Conservation (phyloP, 306 rosid genomes). For the Notholithocarpus densiflorus region DNA sequence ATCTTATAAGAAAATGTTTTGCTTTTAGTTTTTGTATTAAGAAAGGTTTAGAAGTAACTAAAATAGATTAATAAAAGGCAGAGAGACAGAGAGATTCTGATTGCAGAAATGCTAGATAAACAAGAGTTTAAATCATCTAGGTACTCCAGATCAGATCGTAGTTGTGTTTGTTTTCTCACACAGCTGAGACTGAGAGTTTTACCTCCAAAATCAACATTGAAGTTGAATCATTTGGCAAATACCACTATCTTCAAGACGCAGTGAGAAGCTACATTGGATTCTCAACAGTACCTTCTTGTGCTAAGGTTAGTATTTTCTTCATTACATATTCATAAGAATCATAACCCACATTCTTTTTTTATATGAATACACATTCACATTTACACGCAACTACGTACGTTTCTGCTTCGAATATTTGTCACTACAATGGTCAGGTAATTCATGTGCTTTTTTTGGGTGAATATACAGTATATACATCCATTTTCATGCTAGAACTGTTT, state of each 20-base stretch:
- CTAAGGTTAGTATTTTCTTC: background rate
- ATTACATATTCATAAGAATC: background rate
- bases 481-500: background rate
- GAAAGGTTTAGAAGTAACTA: slow-evolving; percentile 7
- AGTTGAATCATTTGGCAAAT: background rate
- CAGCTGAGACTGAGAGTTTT: background rate
- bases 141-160: slow-evolving; percentile 25
- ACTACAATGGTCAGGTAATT: background rate
- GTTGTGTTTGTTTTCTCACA: background rate
- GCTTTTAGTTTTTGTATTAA: background rate
- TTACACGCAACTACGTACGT: background rate
- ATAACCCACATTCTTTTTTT: too few relatives aligned
- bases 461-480: background rate
- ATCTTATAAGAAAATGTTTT: background rate
- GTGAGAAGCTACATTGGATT: background rate
- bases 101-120: slow-evolving; percentile 1
- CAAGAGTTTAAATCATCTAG: background rate
- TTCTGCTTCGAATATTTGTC: background rate
- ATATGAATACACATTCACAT: background rate
- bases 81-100: background rate
- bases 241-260: background rate
- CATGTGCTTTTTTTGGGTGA: background rate
- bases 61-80: background rate
- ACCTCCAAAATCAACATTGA: background rate
- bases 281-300: background rate